Evolutionary conservation across 805 yeast genomes (phyloP).

Genomic region (Candida yuanshanica): DNA sequence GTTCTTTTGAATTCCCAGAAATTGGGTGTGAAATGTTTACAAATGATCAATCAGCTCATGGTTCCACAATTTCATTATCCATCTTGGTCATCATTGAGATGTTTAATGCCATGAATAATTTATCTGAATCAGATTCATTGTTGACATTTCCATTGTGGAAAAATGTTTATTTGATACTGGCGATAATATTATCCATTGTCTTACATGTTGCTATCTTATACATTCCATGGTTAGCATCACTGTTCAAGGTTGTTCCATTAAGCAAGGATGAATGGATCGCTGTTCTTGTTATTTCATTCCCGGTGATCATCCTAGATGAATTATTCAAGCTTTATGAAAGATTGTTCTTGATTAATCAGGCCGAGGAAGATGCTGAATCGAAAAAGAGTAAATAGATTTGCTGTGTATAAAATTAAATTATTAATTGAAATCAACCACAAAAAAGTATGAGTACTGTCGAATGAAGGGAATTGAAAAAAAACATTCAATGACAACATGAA

Average conservation of each 20-base stretch:
- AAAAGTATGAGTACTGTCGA: too few species aligned
- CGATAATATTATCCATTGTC: constrained; percentile 29
- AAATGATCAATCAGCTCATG: constrained; percentile 22
- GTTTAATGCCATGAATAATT: constrained; percentile 35
- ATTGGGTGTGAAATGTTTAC: constrained; percentile 31
- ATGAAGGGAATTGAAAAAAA: not conserved
- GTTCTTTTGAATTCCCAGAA: constrained; percentile 25
- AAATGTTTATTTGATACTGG: constrained; percentile 31
- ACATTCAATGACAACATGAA: not conserved
- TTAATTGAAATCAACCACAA: too few species aligned
- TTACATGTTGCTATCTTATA: constrained; percentile 30
- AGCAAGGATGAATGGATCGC: constrained; percentile 31
- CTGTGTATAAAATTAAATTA: too few species aligned
- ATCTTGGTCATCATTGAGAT: constrained; percentile 36
- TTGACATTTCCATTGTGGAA: constrained; percentile 34
- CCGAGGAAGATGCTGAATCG: not conserved
- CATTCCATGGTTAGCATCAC: constrained; percentile 26
- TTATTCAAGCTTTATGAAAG: constrained; percentile 31
- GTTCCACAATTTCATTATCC: constrained; percentile 35
- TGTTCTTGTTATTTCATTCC: constrained; percentile 28
- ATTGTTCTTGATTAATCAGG: constrained; percentile 7
- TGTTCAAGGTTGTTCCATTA: constrained; percentile 31
- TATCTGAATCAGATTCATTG: constrained; percentile 33
- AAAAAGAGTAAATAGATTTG: not conserved
- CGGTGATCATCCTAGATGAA: constrained; percentile 34